These are phyloP conservation scores for Xanthoparmelia taractica DNA, from an alignment of 495 filamentous ascomycete species.

Conservation along the genomic window DNA sequence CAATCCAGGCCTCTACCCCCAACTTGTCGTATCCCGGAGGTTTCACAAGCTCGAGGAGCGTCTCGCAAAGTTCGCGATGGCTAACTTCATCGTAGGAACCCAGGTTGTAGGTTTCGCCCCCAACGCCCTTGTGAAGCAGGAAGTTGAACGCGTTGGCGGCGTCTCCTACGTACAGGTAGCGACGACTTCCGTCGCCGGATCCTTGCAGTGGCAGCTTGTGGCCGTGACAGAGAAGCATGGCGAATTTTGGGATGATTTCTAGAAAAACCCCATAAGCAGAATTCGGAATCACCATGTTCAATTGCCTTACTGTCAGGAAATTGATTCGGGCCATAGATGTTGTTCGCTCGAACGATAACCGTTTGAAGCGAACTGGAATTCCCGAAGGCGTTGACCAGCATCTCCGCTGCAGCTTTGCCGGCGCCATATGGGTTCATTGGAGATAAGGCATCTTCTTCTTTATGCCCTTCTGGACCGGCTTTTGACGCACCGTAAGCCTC, in stretches of 20 bases:
- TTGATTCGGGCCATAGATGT: constrained; percentile 73
- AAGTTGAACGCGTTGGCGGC: constrained; percentile 72
- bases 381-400: constrained; percentile 67
- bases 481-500: constrained; percentile 71
- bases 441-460: constrained; percentile 52
- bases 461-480: constrained; percentile 51
- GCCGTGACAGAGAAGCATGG: constrained; percentile 49
- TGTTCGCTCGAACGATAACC: constrained; percentile 68
- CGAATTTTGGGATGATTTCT: constrained; percentile 76
- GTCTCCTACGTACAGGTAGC: constrained; percentile 65
- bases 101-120: constrained; percentile 68
- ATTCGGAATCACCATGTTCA: not conserved
- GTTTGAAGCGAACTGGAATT: constrained; percentile 64
- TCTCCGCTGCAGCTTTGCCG: constrained; percentile 71
- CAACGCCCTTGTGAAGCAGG: constrained; percentile 59
- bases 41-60: constrained; percentile 41
- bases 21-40: constrained; percentile 16
- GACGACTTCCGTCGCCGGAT: constrained; percentile 55
- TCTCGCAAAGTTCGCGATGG: constrained; percentile 50
- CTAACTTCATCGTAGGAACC: constrained; percentile 60
- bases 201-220: constrained; percentile 60
- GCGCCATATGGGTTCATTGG: constrained; percentile 75
- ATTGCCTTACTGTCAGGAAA: constrained; percentile 66
- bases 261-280: constrained; percentile 21
- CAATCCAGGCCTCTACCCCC: constrained; percentile 8